These are phyloP conservation scores for Didymella pomorum DNA, from an alignment of 2,329 filamentous ascomycete species.

Conservation along the genomic window DNA sequence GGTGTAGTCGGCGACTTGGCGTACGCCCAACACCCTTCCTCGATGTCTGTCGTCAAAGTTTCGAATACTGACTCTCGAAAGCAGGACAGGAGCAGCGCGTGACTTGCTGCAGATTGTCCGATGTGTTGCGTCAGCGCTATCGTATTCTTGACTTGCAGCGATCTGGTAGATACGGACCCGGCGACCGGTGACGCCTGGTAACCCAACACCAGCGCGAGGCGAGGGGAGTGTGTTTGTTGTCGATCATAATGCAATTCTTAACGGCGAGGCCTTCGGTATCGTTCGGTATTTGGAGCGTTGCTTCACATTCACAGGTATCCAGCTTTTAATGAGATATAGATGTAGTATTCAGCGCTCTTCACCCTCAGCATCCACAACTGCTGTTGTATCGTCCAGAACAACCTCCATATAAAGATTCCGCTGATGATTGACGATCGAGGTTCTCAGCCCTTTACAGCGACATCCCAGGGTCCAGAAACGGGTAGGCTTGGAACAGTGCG, in stretches of 20 bases:
- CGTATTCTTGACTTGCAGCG: not conserved
- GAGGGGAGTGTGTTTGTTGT: not conserved
- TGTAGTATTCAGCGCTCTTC: not conserved
- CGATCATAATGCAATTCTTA: not conserved
- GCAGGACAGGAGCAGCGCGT: not conserved
- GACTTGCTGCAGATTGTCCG: not conserved
- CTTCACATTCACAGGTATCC: too few species aligned
- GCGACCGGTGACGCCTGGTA: not conserved
- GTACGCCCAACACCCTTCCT: not conserved
- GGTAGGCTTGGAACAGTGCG: not conserved
- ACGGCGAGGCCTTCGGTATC: not conserved
- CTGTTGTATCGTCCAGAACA: not conserved
- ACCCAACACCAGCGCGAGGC: not conserved
- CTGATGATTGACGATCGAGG: not conserved
- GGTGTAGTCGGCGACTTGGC: not conserved
- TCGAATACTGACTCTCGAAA: constrained; percentile 6
- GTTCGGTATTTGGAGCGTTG: not conserved
- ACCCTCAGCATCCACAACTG: not conserved
- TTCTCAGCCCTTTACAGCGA: not conserved
- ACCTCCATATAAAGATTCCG: not conserved
- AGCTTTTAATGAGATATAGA: not conserved
- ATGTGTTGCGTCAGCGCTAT: not conserved
- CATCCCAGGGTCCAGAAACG: too few species aligned
- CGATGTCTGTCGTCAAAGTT: not conserved
- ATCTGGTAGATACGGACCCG: not conserved